Percentiles rank a stretch among this genome's conserved stretches.
Evolutionary conservation across 768 basidiomycete genomes (phyloP).

Genomic region (Auricularia cornea): DNA sequence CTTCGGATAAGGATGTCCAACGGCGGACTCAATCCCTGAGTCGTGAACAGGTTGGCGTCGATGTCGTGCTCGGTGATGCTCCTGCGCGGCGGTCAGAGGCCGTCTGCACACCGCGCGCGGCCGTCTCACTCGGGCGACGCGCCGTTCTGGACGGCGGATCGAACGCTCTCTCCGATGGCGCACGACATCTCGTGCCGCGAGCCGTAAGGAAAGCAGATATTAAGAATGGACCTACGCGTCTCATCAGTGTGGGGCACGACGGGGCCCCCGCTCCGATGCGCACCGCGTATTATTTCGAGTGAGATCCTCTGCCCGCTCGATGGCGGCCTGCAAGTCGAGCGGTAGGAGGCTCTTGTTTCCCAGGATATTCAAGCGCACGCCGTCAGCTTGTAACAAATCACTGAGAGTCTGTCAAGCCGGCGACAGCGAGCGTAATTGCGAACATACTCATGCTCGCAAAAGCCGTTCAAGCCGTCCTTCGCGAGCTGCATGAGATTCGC

Average conservation of each 20-base stretch:
- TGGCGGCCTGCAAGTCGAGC: conserved; percentile 56
- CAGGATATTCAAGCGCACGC: conserved; percentile 76
- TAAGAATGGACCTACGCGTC: conserved; percentile 43
- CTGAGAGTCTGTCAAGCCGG: conserved; percentile 29
- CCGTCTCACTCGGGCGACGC: neutral
- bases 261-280: conserved; percentile 12
- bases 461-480: conserved; percentile 65
- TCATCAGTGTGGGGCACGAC: neutral
- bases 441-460: conserved; percentile 72
- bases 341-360: conserved; percentile 75
- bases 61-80: conserved; percentile 62
- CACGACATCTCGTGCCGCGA: conserved; percentile 86
- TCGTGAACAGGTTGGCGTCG: conserved; percentile 57
- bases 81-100: conserved; percentile 16
- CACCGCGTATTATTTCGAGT: conserved; percentile 70
- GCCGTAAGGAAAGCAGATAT: conserved; percentile 88
- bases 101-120: neutral
- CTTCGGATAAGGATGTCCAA: conserved; percentile 88
- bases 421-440: neutral
- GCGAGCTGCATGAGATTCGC: conserved; percentile 81
- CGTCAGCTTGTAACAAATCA: conserved; percentile 70
- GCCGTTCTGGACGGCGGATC: conserved; percentile 23
- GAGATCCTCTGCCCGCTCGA: conserved; percentile 62
- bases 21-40: conserved; percentile 59
- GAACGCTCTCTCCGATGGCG: conserved; percentile 39